Evolutionary conservation across 768 basidiomycete genomes (phyloP), one percentile per base, ranked within the genome.

Genomic region (Galerina marginata): DNA sequence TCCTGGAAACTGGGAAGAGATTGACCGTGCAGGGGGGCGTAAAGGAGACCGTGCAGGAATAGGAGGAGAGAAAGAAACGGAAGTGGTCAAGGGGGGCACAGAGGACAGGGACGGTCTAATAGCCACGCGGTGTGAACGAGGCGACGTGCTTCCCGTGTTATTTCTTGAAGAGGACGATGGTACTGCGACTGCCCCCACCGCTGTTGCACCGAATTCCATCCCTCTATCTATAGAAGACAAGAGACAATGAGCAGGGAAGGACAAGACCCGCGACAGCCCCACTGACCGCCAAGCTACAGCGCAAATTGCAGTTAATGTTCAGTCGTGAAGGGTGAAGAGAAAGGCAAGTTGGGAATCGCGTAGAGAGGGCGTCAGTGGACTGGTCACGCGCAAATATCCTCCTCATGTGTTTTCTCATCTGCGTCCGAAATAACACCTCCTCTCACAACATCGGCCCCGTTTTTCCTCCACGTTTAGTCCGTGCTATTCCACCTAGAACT

Each of bases 91-190:
- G 45, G 65, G 59, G 48, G 72, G 71, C 60, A 75, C 68, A 50
- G 74, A 68, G 60, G 74, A 74, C 54, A 73, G 71, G 68, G 67
- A 69, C 61, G 75, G 70, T 56, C 73, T 69, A 58, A 20, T 20
- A 20, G 74, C 73, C 81, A 82, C 77, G 81, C 79, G 81, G 78
- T 69, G 69, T 58, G 77, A 76, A 72, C 76, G 80, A 79, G 80
- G 77, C 59, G 46, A 38, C 14, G 33, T 33, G 49, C 15, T 20
- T 16, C 15, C 49, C 6, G 47, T 33, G 40, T 20, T 29, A 48
- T 20, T 9, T 7, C 37, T n/a, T 4, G 36, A 6, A 38, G 33
- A 50, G 49, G 33, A 5, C 33, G 38, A 16, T 16, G 51, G 20
- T 7, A 40, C 51, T 52, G 51, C 36, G 39, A 23, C 29, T 33